Evolutionary conservation across 2,329 filamentous ascomycete species (phyloP).

Genomic region (Pseudocercospora eumusae): DNA sequence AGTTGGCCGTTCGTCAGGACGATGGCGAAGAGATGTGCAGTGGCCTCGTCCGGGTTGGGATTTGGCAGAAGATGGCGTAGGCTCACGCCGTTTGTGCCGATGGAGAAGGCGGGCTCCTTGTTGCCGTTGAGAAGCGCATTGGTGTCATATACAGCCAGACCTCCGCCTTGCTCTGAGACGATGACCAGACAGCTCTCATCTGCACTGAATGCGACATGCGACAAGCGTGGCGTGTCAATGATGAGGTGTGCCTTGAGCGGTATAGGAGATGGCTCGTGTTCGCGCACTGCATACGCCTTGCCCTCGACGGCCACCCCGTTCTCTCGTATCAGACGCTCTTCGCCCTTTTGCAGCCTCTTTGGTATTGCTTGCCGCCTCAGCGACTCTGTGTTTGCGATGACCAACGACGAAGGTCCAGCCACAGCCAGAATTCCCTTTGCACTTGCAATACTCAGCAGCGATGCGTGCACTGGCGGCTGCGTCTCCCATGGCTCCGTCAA

Average conservation of each 20-base stretch:
- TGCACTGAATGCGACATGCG: slow-evolving; percentile 87
- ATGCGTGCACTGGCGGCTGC: slow-evolving; percentile 73
- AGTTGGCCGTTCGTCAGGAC: slow-evolving; percentile 80
- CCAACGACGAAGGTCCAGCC: slow-evolving; percentile 76
- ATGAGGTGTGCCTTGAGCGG: slow-evolving; percentile 1
- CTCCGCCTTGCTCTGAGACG: slow-evolving; percentile 77
- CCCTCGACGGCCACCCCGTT: background rate
- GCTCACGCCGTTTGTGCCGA: slow-evolving; percentile 72
- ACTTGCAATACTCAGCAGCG: slow-evolving; percentile 80
- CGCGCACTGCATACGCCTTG: slow-evolving; percentile 8
- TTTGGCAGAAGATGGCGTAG: slow-evolving; percentile 78
- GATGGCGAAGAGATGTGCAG: slow-evolving; percentile 71
- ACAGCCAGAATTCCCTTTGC: slow-evolving; percentile 80
- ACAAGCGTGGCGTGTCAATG: slow-evolving; percentile 66
- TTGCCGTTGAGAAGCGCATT: slow-evolving; percentile 66
- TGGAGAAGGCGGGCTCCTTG: slow-evolving; percentile 69
- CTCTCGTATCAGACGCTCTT: slow-evolving; percentile 5
- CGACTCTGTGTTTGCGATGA: slow-evolving; percentile 73
- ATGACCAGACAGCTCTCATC: slow-evolving; percentile 83
- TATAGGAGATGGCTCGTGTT: slow-evolving; percentile 15
- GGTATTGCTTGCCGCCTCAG: slow-evolving; percentile 67
- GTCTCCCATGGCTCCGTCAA: slow-evolving; percentile 72
- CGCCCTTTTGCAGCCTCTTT: slow-evolving; percentile 9
- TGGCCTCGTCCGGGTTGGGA: slow-evolving; percentile 62
- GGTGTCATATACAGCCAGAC: slow-evolving; percentile 80